phyloP scores from a whole-genome alignment of 169 alveolate genomes.

The Amoebophrya sp. region DNA sequence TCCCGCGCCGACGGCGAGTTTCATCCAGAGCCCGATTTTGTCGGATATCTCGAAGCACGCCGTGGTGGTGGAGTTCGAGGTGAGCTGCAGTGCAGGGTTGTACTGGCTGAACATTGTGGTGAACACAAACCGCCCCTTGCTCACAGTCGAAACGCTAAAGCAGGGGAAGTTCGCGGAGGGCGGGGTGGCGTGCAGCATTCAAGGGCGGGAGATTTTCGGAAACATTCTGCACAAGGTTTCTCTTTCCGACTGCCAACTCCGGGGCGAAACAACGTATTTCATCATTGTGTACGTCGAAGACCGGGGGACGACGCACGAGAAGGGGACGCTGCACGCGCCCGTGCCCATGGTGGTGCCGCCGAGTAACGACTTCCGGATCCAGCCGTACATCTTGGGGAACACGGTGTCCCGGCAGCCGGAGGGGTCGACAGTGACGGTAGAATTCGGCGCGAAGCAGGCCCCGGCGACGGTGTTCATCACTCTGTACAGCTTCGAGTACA shows the following conservation, averaged over 20 bases:
- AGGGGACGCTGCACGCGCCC: slow-evolving; percentile 3
- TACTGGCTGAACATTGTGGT: neutral
- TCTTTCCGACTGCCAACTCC: neutral
- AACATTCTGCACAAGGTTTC: neutral
- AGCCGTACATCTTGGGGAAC: neutral
- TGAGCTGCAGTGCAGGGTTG: neutral
- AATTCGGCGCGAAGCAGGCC: neutral
- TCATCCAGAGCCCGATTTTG: neutral
- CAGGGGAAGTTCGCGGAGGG: slow-evolving; percentile 21
- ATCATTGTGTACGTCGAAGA: neutral
- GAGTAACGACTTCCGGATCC: neutral
- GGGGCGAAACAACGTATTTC: neutral
- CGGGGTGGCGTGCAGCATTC: neutral
- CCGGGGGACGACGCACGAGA: neutral
- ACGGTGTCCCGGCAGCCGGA: neutral
- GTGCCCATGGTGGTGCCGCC: slow-evolving; percentile 7
- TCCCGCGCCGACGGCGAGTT: neutral
- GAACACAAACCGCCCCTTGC: neutral
- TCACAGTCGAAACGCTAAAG: neutral
- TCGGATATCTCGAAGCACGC: neutral
- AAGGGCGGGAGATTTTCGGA: neutral
- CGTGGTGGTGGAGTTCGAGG: neutral
- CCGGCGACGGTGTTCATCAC: neutral
- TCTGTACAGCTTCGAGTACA: neutral
- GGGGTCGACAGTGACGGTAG: neutral